These are phyloP conservation scores for Phytophthora pinifolia DNA, from an alignment of 352 stramenopile genomes.

Conservation along the genomic window DNA sequence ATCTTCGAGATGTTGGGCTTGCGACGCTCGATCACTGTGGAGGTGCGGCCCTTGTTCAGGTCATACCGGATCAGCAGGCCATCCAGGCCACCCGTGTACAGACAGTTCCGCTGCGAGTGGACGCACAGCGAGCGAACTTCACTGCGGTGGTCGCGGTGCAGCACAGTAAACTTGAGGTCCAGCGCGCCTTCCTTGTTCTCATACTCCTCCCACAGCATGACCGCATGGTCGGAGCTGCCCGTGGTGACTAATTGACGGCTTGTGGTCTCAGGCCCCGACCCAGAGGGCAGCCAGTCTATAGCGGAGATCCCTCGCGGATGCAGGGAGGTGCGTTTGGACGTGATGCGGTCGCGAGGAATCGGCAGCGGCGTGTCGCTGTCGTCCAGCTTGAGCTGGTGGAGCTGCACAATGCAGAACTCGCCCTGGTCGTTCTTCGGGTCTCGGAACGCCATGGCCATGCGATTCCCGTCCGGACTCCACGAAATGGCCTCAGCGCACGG, in stretches of 20 bases:
- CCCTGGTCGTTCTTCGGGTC: slow-evolving; percentile 57
- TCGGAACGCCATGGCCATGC: slow-evolving; percentile 79
- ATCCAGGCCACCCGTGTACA: slow-evolving; percentile 78
- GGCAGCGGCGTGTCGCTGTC: slow-evolving; percentile 42
- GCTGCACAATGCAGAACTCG: slow-evolving; percentile 76
- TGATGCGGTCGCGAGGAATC: slow-evolving; percentile 58
- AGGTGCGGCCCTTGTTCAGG: slow-evolving; percentile 40
- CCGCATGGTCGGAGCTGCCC: slow-evolving; percentile 64
- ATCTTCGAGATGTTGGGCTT: slow-evolving; percentile 83
- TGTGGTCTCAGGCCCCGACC: slow-evolving; percentile 45
- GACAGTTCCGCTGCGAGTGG: slow-evolving; percentile 62
- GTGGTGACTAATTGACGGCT: slow-evolving; percentile 64
- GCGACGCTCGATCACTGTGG: slow-evolving; percentile 66
- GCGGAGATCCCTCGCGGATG: slow-evolving; percentile 64
- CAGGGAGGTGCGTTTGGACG: slow-evolving; percentile 57
- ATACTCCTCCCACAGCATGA: slow-evolving; percentile 78
- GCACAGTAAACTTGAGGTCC: slow-evolving; percentile 64
- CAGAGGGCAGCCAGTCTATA: slow-evolving; percentile 68
- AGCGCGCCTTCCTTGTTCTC: slow-evolving; percentile 31
- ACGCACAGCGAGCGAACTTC: slow-evolving; percentile 78
- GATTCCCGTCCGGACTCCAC: slow-evolving; percentile 75
- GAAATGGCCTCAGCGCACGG: slow-evolving; percentile 71
- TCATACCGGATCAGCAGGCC: slow-evolving; percentile 76
- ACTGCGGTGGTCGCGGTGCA: slow-evolving; percentile 77
- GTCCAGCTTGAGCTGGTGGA: slow-evolving; percentile 63